Conservation (phyloP, 768 basidiomycete species). For the Punctularia strigosozonata region DNA sequence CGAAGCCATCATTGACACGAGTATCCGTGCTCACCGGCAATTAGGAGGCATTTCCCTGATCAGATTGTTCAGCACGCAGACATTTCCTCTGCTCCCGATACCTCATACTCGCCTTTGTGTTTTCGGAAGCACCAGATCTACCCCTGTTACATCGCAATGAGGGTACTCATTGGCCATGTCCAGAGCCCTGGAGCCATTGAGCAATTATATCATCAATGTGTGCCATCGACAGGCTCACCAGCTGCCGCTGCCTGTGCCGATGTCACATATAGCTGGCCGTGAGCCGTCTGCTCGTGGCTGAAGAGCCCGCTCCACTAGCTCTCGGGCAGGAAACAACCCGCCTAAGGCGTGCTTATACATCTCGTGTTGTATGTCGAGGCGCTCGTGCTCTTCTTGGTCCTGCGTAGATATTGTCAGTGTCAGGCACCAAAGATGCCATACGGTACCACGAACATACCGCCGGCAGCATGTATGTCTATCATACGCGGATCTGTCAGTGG, state of each 20-base stretch:
- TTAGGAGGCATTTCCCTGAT: conserved; percentile 16
- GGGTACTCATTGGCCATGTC: conserved; percentile 22
- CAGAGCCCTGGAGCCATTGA: conserved; percentile 16
- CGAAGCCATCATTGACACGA: not conserved
- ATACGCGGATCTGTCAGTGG: not conserved
- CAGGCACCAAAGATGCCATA: not conserved
- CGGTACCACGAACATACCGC: conserved; percentile 11
- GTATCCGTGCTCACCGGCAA: conserved; percentile 14
- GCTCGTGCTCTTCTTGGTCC: conserved; percentile 20
- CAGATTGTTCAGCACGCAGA: not conserved
- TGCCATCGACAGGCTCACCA: conserved; percentile 13
- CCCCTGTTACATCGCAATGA: conserved; percentile 21
- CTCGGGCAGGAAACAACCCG: conserved; percentile 14
- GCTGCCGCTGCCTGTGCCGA: conserved; percentile 22
- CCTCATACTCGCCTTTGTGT: too few species aligned
- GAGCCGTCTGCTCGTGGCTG: conserved; percentile 13
- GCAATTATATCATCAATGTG: not conserved
- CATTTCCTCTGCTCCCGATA: too few species aligned
- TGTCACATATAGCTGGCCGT: conserved; percentile 16
- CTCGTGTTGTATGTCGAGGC: conserved; percentile 20
- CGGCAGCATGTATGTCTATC: conserved; percentile 18
- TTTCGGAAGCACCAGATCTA: conserved; percentile 23
- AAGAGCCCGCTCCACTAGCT: conserved; percentile 17
- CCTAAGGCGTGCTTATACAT: conserved; percentile 16
- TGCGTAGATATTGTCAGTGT: conserved; percentile 2